Base-by-base conservation (phyloP, 1,284 basidiomycete species). In the Sutorius eximius region DNA sequence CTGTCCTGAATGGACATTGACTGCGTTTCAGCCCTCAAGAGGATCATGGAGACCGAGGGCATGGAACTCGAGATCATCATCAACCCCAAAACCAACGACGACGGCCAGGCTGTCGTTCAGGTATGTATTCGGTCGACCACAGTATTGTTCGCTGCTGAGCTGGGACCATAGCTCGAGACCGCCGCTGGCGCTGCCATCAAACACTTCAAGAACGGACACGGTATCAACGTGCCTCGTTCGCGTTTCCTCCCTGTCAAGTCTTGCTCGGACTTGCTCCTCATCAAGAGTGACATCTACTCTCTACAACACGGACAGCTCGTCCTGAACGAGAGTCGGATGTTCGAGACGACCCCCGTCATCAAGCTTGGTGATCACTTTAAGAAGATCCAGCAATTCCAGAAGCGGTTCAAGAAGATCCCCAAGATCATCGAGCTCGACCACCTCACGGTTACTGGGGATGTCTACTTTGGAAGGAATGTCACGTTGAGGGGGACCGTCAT, bases 151-250 rank as follows among this genome's bases (percentile, higher is more conserved):
- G 15, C 20, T 41, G 34, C 40, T 60, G 33, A 59, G 12, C 77
- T 78, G 57, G 32, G 27, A 37, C 18, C 18, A 15, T 78, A 96
- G 84, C 93, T 99, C 71, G 97, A 99, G 81, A 99, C 96, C 7
- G 94, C 97, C 46, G 93, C 95, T 52, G 95, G 95, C 77, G 95
- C 95, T 29, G 95, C 95, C 43, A 97, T 99, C 82, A 98, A 98
- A 82, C 94, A 96, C 75, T 96, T 97, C 81, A 87, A 83, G 70
- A 89, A 89, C 67, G 95, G 91, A 9, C 94, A 95, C 72, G 97
- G 97, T 63, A 91, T 99, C 77, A 99, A 99, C 76, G 97, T 99
- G 22, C 95, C 97, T 52, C 91, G 97, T 60, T 90, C 86, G 62
- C 92, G 97, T 56, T 98, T 99, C 92, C 81, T 99, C 71, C 96